These are phyloP conservation scores for Logfia minima DNA, from an alignment of 129 eudicot genomes.

Conservation along the genomic window DNA sequence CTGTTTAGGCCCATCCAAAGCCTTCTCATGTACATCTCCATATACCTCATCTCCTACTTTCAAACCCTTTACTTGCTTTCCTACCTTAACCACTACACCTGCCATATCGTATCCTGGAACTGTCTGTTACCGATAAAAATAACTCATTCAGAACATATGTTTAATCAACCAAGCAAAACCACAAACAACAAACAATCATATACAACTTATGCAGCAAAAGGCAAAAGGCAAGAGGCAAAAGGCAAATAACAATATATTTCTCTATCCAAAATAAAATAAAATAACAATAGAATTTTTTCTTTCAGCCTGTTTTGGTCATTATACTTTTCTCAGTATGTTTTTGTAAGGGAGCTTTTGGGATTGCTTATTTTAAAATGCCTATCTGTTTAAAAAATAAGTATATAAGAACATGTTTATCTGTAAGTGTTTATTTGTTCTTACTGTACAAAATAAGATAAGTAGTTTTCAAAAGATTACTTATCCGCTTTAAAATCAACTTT, in stretches of 20 bases:
- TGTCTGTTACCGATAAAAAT: constrained; percentile 26
- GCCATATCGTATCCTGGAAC: constrained; percentile 52
- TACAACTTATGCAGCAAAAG: too few species aligned
- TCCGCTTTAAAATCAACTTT: too few species aligned
- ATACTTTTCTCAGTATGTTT: too few species aligned
- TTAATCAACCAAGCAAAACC: background rate
- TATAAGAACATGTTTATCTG: too few species aligned
- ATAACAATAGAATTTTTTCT: too few species aligned
- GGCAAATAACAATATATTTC: too few species aligned
- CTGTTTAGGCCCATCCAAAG: constrained; percentile 39
- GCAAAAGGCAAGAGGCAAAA: too few species aligned
- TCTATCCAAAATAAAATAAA: too few species aligned
- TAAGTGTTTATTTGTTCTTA: too few species aligned
- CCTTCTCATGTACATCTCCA: constrained; percentile 36
- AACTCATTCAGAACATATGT: constrained; percentile 9
- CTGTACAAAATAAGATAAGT: too few species aligned
- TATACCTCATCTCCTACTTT: constrained; percentile 48
- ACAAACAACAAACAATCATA: background rate
- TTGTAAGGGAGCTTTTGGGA: too few species aligned
- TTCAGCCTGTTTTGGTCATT: too few species aligned
- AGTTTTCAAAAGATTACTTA: background rate
- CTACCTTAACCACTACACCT: constrained; percentile 45
- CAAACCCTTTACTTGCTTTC: constrained; percentile 35
- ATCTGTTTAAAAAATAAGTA: background rate
- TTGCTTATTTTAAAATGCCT: background rate